Evolutionary conservation across 805 yeast genomes (phyloP).

Genomic region (Naumovozyma dairenensis): DNA sequence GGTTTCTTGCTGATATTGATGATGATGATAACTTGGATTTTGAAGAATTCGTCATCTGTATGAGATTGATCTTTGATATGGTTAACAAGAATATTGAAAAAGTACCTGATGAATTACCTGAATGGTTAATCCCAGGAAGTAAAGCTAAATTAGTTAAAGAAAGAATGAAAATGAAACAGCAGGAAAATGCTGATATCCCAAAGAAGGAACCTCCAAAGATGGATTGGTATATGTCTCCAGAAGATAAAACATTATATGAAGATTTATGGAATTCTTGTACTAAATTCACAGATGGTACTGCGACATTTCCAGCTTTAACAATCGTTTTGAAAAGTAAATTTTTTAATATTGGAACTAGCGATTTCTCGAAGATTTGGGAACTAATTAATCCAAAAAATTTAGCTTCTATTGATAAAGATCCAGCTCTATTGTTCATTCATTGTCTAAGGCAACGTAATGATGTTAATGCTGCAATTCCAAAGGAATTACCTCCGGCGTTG

Average conservation of each 20-base stretch:
- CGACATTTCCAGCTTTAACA: slow-evolving; percentile 60
- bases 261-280: slow-evolving; percentile 45
- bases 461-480: slow-evolving; percentile 74
- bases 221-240: slow-evolving; percentile 95
- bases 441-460: slow-evolving; percentile 79
- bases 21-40: slow-evolving; percentile 86
- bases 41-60: slow-evolving; percentile 95
- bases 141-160: slow-evolving; percentile 83
- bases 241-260: slow-evolving; percentile 71
- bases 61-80: slow-evolving; percentile 87
- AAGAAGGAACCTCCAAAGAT: slow-evolving; percentile 33
- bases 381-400: slow-evolving; percentile 83
- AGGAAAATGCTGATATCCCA: slow-evolving; percentile 22
- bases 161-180: slow-evolving; percentile 47
- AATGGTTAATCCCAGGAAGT: slow-evolving; percentile 86
- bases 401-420: slow-evolving; percentile 88
- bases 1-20: slow-evolving; percentile 92
- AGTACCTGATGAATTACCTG: slow-evolving; percentile 70
- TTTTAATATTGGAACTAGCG: slow-evolving; percentile 67
- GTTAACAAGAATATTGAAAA: slow-evolving; percentile 59
- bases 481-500: slow-evolving; percentile 88
- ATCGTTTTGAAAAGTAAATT: slow-evolving; percentile 57
- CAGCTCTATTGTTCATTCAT: slow-evolving; percentile 79
- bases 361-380: slow-evolving; percentile 87
- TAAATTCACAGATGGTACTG: slow-evolving; percentile 74